phyloP scores from a whole-genome alignment of 1,284 basidiomycete species.

The Cryptococcus floricola region DNA sequence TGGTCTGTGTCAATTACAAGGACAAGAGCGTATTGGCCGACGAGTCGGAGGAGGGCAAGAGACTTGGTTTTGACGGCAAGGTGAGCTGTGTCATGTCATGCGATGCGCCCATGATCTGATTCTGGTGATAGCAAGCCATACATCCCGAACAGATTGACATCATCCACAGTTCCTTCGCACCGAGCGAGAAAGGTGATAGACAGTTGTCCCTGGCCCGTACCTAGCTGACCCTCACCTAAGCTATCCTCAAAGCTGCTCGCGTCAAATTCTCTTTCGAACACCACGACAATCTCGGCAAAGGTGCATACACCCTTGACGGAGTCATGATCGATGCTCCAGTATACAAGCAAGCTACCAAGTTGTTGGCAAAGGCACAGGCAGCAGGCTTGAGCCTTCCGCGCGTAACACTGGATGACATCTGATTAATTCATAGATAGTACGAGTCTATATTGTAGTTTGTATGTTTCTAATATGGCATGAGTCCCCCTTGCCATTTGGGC shows the following conservation, averaged over 20 bases:
- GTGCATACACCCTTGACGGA: conserved; percentile 63
- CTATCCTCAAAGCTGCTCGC: conserved; percentile 70
- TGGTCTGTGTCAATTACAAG: conserved; percentile 89
- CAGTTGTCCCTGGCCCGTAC: neutral
- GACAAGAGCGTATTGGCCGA: conserved; percentile 64
- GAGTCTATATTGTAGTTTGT: neutral
- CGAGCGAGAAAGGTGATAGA: conserved; percentile 61
- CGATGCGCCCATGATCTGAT: neutral
- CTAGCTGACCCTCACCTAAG: conserved; percentile 48
- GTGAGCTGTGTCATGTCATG: conserved; percentile 45
- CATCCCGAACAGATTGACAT: conserved; percentile 79
- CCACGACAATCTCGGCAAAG: conserved; percentile 48
- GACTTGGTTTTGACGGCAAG: conserved; percentile 82
- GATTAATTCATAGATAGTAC: neutral
- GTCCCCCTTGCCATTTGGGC: no score
- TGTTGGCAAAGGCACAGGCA: conserved; percentile 60
- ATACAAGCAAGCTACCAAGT: conserved; percentile 73
- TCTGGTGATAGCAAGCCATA: conserved; percentile 72
- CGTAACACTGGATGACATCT: conserved; percentile 12
- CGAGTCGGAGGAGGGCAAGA: conserved; percentile 72
- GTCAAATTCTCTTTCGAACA: conserved; percentile 53
- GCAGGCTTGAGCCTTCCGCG: conserved; percentile 63
- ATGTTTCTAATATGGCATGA: neutral
- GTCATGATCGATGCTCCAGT: conserved; percentile 93
- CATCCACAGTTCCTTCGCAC: conserved; percentile 76